Evolutionary conservation across 1,139 yeast genomes (phyloP).

Genomic region (Yamadazyma pseudoaaseri): DNA sequence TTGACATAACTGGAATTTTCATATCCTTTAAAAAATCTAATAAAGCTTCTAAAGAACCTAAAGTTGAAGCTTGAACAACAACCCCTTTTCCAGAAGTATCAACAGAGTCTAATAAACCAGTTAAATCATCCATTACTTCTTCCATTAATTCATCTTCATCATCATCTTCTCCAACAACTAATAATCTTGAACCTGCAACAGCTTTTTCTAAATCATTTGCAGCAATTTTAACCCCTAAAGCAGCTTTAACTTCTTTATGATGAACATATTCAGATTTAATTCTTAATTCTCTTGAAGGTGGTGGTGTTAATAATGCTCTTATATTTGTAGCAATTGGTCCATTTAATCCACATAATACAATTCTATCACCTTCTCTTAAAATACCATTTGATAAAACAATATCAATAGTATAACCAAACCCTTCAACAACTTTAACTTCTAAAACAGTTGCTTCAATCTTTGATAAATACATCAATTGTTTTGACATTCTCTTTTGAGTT

Average conservation of each 20-base stretch:
- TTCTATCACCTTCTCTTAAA: conserved; percentile 89
- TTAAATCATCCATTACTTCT: conserved; percentile 97
- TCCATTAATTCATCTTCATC: conserved; percentile 98
- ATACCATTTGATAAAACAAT: conserved; percentile 95
- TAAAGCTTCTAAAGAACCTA: conserved; percentile 96
- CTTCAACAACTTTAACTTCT: conserved; percentile 98
- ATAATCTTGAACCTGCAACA: conserved; percentile 95
- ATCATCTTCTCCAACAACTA: conserved; percentile 95
- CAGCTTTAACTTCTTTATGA: conserved; percentile 97
- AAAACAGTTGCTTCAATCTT: conserved; percentile 93
- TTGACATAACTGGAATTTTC: conserved; percentile 99
- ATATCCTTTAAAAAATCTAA: conserved; percentile 95
- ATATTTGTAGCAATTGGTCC: conserved; percentile 99
- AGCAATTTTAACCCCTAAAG: conserved; percentile 97
- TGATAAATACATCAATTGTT: conserved; percentile 94
- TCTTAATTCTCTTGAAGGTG: conserved; percentile 94
- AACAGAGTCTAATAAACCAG: conserved; percentile 91
- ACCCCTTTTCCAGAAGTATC: conserved; percentile 96
- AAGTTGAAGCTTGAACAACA: conserved; percentile 96
- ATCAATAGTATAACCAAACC: conserved; percentile 98
- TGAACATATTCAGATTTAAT: conserved; percentile 92
- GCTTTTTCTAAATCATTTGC: conserved; percentile 98
- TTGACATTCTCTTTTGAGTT: conserved; percentile 98
- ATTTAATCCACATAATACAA: conserved; percentile 95
- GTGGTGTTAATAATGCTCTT: conserved; percentile 95